Evolutionary conservation across 1,284 basidiomycete species (phyloP).

Genomic region (Trichosporon ovoides): DNA sequence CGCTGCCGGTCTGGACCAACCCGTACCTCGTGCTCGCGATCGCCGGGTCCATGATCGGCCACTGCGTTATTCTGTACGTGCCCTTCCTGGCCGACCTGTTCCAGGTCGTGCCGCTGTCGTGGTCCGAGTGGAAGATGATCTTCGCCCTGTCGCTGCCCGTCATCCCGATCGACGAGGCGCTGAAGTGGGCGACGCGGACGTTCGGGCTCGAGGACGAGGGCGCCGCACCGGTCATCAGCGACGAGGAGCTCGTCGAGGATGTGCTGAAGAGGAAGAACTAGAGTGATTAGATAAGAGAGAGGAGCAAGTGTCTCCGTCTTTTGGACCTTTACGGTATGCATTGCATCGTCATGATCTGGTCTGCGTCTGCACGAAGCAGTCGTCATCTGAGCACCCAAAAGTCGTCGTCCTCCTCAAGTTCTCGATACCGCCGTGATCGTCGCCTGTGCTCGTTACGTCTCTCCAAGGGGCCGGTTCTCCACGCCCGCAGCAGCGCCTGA

Average conservation of each 20-base stretch:
- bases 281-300: not conserved
- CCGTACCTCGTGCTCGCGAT: slow-evolving; percentile 84
- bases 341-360: not conserved
- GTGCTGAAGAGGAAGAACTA: not conserved
- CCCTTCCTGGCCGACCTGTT: slow-evolving; percentile 90
- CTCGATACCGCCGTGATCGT: too few species aligned
- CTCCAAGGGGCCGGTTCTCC: too few species aligned
- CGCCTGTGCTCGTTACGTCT: too few species aligned
- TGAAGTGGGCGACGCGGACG: slow-evolving; percentile 59
- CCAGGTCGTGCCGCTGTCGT: slow-evolving; percentile 85
- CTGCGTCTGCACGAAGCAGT: not conserved
- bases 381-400: not conserved
- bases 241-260: not conserved
- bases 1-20: slow-evolving; percentile 88
- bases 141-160: slow-evolving; percentile 83
- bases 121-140: slow-evolving; percentile 92
- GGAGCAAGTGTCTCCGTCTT: not conserved
- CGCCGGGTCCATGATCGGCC: slow-evolving; percentile 79
- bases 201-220: slow-evolving; percentile 6
- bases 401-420: too few species aligned
- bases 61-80: slow-evolving; percentile 91
- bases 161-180: slow-evolving; percentile 78
- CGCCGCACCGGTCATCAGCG: slow-evolving; percentile 3
- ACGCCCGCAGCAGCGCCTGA: too few species aligned
- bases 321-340: too few species aligned